Conservation (phyloP, 257 asterid species). For the Nicotiana benthamiana region DNA sequence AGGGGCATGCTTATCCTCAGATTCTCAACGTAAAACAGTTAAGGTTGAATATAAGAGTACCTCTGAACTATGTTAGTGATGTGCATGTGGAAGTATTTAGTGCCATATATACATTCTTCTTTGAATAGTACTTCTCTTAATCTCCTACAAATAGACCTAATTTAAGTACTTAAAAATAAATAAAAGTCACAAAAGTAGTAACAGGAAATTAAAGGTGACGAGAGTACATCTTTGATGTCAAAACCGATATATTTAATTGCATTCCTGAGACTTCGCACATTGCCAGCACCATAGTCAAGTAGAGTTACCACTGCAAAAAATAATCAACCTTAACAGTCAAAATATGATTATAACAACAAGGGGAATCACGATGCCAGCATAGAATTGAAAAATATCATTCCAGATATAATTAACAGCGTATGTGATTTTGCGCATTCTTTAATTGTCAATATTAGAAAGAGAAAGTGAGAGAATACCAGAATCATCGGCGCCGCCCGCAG, state of each 20-base stretch:
- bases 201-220: neutral
- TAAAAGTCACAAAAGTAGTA: neutral
- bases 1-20: neutral
- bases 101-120: neutral
- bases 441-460: neutral
- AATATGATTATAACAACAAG: neutral
- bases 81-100: neutral
- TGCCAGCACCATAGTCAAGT: constrained; percentile 99
- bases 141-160: neutral
- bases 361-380: neutral
- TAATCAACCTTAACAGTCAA: neutral
- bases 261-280: constrained; percentile 85
- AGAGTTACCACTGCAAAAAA: constrained; percentile 60
- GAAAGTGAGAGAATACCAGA: constrained; percentile 26
- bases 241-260: constrained; percentile 78
- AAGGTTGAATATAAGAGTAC: neutral
- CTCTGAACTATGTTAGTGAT: neutral
- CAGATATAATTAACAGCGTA: neutral
- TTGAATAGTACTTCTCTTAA: neutral
- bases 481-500: constrained; percentile 39
- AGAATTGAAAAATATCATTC: neutral
- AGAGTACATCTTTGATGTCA: constrained; percentile 62
- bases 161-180: neutral
- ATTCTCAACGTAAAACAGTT: neutral
- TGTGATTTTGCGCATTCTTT: neutral